Evolutionary conservation across 768 basidiomycete species (phyloP), one percentile per base, ranked within the genome.

Genomic region (Xerocomus spinulosus): DNA sequence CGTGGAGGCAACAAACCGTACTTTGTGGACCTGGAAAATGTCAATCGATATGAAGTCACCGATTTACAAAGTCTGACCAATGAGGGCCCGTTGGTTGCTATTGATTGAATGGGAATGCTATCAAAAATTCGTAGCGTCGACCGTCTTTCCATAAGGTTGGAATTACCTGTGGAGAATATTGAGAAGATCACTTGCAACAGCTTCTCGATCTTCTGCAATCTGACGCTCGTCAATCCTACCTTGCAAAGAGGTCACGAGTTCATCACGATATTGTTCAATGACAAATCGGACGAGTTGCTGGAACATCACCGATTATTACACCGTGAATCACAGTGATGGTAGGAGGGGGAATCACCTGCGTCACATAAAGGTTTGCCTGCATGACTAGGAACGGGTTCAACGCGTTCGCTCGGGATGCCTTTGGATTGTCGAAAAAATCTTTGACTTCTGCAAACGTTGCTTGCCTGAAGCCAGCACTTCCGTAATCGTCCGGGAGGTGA

Each of bases 231-330:
- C 79, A 29, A 83, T 67, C 51, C 62, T 75, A 17, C 81, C 84
- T 58, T 82, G 84, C 52, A 87, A 74, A 17, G 78, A 81, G 52
- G 75, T 72, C 41, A 89, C 64, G 21, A 95, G 77, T 66, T 95
- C 90, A 52, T 94, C 87, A 6, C 89, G 84, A 63, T 94, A 94
- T 67, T 92, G 92, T 56, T 93, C 87, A 44, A 90, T 87, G 52
- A 94, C 89, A 57, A 91, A 92, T 47, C 92, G 87, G 48, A 90
- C 90, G 41, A 92, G 79, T 91, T 94, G 92, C 90, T 94, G 55
- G 23, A 7, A n/a, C 12, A 40, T 3, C 13, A 26, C 20, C 18
- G 17, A 15, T 51, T 15, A 52, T 34, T 2, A 23, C 40, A 15
- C 25, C n/a, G 24, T 10, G 18, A 2, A 30, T 7, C 10, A 41